Conservation (phyloP, 1,284 basidiomycete species). For the Pseudozyma flocculosa region DNA sequence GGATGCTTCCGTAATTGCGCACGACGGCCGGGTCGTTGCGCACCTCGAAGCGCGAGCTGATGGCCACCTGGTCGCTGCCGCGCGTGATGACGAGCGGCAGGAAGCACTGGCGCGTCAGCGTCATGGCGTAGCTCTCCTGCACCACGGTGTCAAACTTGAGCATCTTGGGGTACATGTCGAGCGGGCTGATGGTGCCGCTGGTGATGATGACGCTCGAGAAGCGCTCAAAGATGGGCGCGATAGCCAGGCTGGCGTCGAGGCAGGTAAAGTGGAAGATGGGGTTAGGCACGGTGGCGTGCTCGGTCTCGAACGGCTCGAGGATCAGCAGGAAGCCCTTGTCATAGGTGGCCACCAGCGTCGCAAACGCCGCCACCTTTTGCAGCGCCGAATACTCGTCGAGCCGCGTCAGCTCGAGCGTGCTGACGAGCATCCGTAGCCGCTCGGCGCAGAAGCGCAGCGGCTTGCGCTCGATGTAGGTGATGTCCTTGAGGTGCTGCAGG, state of each 20-base stretch:
- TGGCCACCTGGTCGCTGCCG: constrained; percentile 96
- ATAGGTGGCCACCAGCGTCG: constrained; percentile 95
- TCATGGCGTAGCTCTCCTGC: constrained; percentile 98
- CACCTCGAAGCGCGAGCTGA: constrained; percentile 98
- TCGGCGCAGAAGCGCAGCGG: constrained; percentile 98
- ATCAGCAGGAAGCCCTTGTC: constrained; percentile 98
- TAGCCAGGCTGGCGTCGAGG: constrained; percentile 94
- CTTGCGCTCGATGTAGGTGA: constrained; percentile 94
- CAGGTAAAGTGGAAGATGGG: constrained; percentile 98
- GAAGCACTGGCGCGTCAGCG: constrained; percentile 92
- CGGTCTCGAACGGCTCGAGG: constrained; percentile 97
- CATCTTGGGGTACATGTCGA: constrained; percentile 99
- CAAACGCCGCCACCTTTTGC: constrained; percentile 94
- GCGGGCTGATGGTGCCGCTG: constrained; percentile 93
- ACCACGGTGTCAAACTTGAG: constrained; percentile 96
- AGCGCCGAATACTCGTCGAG: constrained; percentile 88
- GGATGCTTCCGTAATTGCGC: constrained; percentile 95
- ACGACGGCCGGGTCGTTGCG: constrained; percentile 98
- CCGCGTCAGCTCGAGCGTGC: constrained; percentile 85
- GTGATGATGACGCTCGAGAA: constrained; percentile 99
- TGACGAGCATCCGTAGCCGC: constrained; percentile 86
- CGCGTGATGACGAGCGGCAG: constrained; percentile 97
- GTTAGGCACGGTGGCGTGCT: constrained; percentile 97
- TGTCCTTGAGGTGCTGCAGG: constrained; percentile 96
- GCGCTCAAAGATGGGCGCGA: constrained; percentile 95